Conservation (phyloP, 305 asterid genomes). For the Fraxinus nigra region DNA sequence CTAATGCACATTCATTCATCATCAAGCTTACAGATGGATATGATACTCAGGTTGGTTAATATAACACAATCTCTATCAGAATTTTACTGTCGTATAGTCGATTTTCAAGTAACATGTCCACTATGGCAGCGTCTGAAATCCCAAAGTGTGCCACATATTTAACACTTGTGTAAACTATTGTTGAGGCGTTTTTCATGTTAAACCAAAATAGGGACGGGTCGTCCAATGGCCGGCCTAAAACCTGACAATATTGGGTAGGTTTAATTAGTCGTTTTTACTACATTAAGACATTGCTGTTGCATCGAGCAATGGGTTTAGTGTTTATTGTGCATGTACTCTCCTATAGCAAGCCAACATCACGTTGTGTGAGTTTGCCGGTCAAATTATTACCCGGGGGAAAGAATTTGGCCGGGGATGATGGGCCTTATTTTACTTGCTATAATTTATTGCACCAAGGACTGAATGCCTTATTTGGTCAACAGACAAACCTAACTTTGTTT, state of each 20-base stretch:
- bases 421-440: slow-evolving; percentile 14
- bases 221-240: background rate
- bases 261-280: background rate
- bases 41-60: slow-evolving; percentile 78
- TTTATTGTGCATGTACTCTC: slow-evolving; percentile 22
- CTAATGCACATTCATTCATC: slow-evolving; percentile 91
- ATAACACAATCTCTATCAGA: background rate
- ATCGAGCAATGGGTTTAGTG: slow-evolving; percentile 6
- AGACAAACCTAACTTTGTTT: slow-evolving; percentile 35
- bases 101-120: slow-evolving; percentile 1
- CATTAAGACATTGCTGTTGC: background rate
- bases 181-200: background rate
- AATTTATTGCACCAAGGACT: slow-evolving; percentile 22
- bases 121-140: slow-evolving; percentile 8
- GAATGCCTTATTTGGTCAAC: slow-evolving; percentile 46
- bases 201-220: background rate
- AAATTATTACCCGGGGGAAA: slow-evolving; percentile 19
- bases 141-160: background rate
- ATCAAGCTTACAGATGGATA: slow-evolving; percentile 93
- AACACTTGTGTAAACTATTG: background rate
- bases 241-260: background rate
- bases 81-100: background rate
- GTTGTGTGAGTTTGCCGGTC: slow-evolving; percentile 24
- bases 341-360: slow-evolving; percentile 16
- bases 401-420: slow-evolving; percentile 26